Conservation (phyloP, 768 basidiomycete genomes). For the Cystobasidiopsis lactophilus region DNA sequence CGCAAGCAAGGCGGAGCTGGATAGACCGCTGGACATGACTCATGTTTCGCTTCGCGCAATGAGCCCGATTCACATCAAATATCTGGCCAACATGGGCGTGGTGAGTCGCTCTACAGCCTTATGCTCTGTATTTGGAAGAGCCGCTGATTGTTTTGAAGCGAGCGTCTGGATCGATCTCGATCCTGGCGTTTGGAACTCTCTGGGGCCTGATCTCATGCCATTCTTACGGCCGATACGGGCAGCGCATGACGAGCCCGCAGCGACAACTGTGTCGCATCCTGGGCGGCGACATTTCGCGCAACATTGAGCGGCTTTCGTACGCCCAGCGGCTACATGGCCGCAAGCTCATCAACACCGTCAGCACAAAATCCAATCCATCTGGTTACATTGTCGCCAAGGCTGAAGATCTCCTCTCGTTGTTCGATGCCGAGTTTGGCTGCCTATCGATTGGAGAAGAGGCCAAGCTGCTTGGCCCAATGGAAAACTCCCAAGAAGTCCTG, state of each 20-base stretch:
- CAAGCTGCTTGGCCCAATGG: constrained; percentile 48
- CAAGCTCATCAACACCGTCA: constrained; percentile 54
- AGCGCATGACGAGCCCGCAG: constrained; percentile 65
- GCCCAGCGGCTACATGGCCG: constrained; percentile 50
- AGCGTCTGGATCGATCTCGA: constrained; percentile 67
- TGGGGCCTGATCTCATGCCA: constrained; percentile 66
- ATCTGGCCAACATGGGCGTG: constrained; percentile 24
- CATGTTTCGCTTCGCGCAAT: constrained; percentile 66
- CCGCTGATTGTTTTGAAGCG: constrained; percentile 31
- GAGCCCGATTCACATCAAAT: constrained; percentile 67
- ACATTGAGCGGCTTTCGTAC: constrained; percentile 57
- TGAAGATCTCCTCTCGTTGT: constrained; percentile 51
- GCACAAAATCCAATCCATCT: constrained; percentile 43
- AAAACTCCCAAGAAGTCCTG: constrained; percentile 53
- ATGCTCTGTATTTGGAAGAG: not conserved
- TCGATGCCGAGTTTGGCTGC: constrained; percentile 51
- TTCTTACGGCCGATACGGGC: constrained; percentile 51
- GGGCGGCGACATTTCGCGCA: constrained; percentile 55
- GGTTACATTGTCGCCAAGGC: constrained; percentile 49
- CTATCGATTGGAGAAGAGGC: constrained; percentile 36
- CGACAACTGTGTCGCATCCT: constrained; percentile 59
- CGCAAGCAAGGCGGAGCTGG: constrained; percentile 39
- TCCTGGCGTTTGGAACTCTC: constrained; percentile 51
- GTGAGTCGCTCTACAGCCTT: constrained; percentile 1
- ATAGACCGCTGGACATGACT: constrained; percentile 55